phyloP scores from a whole-genome alignment of 2,329 filamentous ascomycete species.

The Fusarium sp. region DNA sequence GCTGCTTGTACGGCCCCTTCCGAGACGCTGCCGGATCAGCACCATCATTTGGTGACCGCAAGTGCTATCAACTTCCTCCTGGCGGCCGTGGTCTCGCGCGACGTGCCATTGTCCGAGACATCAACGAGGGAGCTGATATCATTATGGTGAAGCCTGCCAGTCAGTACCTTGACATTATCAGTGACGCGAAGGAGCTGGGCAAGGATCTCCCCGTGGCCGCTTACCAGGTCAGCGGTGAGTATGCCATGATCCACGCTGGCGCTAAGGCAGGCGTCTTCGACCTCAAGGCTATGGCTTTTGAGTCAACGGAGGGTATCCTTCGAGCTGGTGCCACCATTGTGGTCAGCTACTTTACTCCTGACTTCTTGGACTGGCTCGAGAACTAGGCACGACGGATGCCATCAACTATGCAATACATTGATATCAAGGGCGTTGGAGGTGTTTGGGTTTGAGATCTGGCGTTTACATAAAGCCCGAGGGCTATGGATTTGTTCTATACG shows the following conservation, averaged over 20 bases:
- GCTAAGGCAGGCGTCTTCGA: conserved; percentile 98
- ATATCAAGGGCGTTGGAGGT: conserved; percentile 26
- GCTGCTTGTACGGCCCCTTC: conserved; percentile 96
- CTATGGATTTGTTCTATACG: conserved; percentile 14
- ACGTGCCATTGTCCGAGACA: conserved; percentile 89
- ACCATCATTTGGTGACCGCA: conserved; percentile 92
- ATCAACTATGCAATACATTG: conserved; percentile 22
- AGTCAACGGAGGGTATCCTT: conserved; percentile 93
- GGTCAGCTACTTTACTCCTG: conserved; percentile 93
- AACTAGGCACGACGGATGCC: conserved; percentile 54
- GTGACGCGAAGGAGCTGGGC: conserved; percentile 94
- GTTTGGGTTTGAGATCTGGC: conserved; percentile 26
- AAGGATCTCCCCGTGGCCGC: conserved; percentile 93
- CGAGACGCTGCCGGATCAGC: conserved; percentile 93
- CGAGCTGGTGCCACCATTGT: conserved; percentile 94
- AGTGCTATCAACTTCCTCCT: conserved; percentile 96
- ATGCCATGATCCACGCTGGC: conserved; percentile 95
- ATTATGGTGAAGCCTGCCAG: conserved; percentile 99
- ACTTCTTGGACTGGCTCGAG: conserved; percentile 76
- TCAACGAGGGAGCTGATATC: conserved; percentile 93
- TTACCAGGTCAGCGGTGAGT: conserved; percentile 98
- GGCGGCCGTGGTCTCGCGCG: conserved; percentile 92
- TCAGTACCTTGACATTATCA: conserved; percentile 97
- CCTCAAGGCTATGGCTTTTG: conserved; percentile 92
- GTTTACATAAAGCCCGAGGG: conserved; percentile 24